Conservation (phyloP, 192 early-diverging fungal species). For the Chytriomyces confervae region DNA sequence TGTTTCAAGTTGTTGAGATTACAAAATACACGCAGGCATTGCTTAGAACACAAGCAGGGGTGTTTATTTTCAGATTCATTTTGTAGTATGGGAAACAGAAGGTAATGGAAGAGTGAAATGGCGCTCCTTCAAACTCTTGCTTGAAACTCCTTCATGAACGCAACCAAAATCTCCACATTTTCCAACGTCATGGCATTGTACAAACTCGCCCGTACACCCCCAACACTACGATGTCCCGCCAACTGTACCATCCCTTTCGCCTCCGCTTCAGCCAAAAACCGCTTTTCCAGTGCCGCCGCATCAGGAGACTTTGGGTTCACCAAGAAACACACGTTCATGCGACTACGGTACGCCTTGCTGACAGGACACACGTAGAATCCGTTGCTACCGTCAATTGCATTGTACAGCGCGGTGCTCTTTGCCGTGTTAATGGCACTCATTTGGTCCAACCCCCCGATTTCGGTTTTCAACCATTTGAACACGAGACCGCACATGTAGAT, state of each 20-base stretch:
- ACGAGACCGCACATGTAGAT: constrained; percentile 93
- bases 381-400: constrained; percentile 63
- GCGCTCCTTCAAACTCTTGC: constrained; percentile 49
- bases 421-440: constrained; percentile 71
- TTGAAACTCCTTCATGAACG: constrained; percentile 85
- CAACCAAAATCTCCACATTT: constrained; percentile 77
- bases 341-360: constrained; percentile 62
- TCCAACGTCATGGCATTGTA: constrained; percentile 91
- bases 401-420: constrained; percentile 77
- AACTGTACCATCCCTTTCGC: constrained; percentile 82
- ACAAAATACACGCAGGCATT: too few relatives aligned
- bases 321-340: constrained; percentile 95
- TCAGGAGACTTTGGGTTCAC: constrained; percentile 26
- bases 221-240: constrained; percentile 93
- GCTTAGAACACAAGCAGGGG: too few relatives aligned
- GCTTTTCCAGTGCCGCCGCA: constrained; percentile 72
- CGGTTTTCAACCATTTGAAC: constrained; percentile 78
- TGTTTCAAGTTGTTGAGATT: too few relatives aligned
- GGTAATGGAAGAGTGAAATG: too few relatives aligned
- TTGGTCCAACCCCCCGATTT: constrained; percentile 69
- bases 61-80: too few relatives aligned
- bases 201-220: constrained; percentile 90
- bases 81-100: too few relatives aligned
- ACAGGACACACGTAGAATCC: constrained; percentile 76
- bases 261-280: constrained; percentile 84